These are phyloP conservation scores for Microcyclospora pomicola DNA, from an alignment of 2,329 filamentous ascomycete species.

Conservation along the genomic window DNA sequence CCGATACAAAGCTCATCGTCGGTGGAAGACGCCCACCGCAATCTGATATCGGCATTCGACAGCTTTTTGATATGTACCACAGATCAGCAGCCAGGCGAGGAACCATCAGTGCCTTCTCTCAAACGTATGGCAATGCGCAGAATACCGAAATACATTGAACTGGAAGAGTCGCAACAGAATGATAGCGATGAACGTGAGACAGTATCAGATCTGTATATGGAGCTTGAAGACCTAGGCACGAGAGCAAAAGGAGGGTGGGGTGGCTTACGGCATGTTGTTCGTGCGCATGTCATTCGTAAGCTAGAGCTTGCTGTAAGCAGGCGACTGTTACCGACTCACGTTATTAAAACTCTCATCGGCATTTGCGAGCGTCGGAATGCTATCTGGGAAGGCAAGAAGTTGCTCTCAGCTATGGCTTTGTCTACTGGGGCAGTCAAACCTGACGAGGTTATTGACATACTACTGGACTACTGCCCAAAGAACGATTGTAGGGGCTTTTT, in stretches of 20 bases:
- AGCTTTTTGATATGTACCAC: not conserved
- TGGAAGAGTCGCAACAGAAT: not conserved
- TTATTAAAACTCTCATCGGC: not conserved
- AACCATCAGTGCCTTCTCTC: not conserved
- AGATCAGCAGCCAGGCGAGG: not conserved
- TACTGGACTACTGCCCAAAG: not conserved
- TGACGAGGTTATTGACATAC: not conserved
- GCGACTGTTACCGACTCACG: not conserved
- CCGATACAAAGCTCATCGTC: not conserved
- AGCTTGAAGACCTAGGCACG: not conserved
- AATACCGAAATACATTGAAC: not conserved
- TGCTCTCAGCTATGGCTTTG: not conserved
- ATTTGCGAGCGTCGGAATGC: not conserved
- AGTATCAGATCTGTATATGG: not conserved
- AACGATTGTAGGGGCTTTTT: not conserved
- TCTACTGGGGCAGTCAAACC: not conserved
- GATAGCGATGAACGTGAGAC: not conserved
- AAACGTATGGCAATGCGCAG: not conserved
- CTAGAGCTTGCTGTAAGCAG: not conserved
- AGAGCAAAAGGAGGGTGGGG: not conserved
- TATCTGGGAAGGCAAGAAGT: not conserved
- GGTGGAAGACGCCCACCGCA: not conserved
- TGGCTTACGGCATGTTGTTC: not conserved
- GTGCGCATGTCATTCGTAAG: not conserved
- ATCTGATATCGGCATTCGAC: not conserved